A percentile compares a stretch with the other conserved stretches of the same genome.
These are phyloP conservation scores for Mortierella sp. DNA, from an alignment of 371 early-diverging fungal species.

Conservation along the genomic window DNA sequence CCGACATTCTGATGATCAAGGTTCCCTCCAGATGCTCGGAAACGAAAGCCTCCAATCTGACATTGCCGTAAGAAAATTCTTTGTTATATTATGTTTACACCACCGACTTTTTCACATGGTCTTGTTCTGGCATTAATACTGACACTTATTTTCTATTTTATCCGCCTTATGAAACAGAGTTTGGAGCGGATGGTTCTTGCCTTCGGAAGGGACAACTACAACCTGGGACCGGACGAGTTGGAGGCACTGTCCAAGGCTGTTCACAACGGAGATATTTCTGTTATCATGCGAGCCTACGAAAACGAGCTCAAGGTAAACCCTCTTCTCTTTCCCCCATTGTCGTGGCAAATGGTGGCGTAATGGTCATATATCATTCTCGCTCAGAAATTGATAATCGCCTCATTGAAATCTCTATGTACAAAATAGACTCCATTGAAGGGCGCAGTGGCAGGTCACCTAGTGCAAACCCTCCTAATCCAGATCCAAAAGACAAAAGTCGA, in stretches of 20 bases:
- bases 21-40: slow-evolving; percentile 78
- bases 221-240: slow-evolving; percentile 60
- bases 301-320: slow-evolving; percentile 75
- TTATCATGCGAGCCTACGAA: slow-evolving; percentile 86
- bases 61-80: slow-evolving; percentile 68
- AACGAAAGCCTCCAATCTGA: slow-evolving; percentile 85
- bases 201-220: slow-evolving; percentile 78
- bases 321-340: neutral
- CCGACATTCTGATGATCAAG: slow-evolving; percentile 79
- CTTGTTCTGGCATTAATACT: too few species aligned
- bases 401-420: neutral
- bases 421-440: slow-evolving; percentile 57
- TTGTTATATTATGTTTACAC: neutral
- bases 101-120: too few species aligned
- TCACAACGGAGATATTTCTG: slow-evolving; percentile 84
- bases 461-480: slow-evolving; percentile 92
- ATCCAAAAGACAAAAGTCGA: slow-evolving; percentile 93
- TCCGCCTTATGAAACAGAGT: slow-evolving; percentile 62
- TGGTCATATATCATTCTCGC: neutral
- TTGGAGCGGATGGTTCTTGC: slow-evolving; percentile 91
- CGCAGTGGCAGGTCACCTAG: slow-evolving; percentile 68
- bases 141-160: neutral
- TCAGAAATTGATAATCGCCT: neutral
- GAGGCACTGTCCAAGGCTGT: slow-evolving; percentile 61
- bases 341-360: neutral